Conservation (phyloP, 805 yeast species). For the Saturnispora gosingensis region DNA sequence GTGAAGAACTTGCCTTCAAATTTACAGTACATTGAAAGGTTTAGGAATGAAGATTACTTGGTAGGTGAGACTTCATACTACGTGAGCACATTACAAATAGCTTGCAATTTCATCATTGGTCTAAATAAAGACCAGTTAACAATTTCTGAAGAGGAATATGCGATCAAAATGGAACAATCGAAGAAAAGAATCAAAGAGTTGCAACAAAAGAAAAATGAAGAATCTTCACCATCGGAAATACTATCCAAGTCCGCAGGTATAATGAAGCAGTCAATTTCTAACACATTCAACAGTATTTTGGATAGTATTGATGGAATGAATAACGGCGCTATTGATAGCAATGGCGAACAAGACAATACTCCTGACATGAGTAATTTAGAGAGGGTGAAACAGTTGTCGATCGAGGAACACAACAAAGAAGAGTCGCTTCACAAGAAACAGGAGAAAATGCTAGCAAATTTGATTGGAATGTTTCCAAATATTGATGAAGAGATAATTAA, state of each 20-base stretch:
- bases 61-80: slow-evolving; percentile 89
- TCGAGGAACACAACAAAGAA: slow-evolving; percentile 28
- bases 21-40: slow-evolving; percentile 75
- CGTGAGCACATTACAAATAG: slow-evolving; percentile 82
- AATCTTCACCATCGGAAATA: slow-evolving; percentile 28
- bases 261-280: slow-evolving; percentile 28
- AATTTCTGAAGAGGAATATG: slow-evolving; percentile 49
- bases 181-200: slow-evolving; percentile 30
- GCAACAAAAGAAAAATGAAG: slow-evolving; percentile 21
- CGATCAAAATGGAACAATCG: slow-evolving; percentile 35
- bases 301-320: slow-evolving; percentile 10
- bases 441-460: slow-evolving; percentile 36
- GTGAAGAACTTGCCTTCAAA: slow-evolving; percentile 65
- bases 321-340: neutral
- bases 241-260: slow-evolving; percentile 29
- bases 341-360: slow-evolving; percentile 13
- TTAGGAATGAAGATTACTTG: slow-evolving; percentile 63
- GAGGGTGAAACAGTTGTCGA: slow-evolving; percentile 23
- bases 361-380: slow-evolving; percentile 12
- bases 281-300: slow-evolving; percentile 19
- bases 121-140: slow-evolving; percentile 51
- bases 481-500: slow-evolving; percentile 59
- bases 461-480: slow-evolving; percentile 66
- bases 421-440: slow-evolving; percentile 28
- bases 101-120: slow-evolving; percentile 66